Conservation (phyloP, 768 basidiomycete species). For the Tremella yokohamensis region DNA sequence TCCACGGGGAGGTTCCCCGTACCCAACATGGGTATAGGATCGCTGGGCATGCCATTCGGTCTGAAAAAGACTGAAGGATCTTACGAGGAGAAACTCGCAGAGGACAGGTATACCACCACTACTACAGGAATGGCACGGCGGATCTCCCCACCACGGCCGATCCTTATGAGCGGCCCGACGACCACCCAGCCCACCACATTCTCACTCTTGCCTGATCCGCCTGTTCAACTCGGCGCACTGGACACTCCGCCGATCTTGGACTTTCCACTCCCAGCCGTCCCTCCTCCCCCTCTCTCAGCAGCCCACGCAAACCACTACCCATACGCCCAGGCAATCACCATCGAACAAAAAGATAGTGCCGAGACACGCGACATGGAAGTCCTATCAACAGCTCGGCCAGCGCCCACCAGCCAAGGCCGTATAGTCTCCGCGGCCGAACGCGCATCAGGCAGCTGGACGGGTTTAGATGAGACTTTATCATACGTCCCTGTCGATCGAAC, state of each 20-base stretch:
- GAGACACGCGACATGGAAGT: background rate
- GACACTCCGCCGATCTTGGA: no score
- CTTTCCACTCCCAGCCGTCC: no score
- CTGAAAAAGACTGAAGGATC: background rate
- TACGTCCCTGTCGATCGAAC: background rate
- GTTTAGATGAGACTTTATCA: background rate
- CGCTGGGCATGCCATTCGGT: background rate
- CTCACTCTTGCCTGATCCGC: background rate
- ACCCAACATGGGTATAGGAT: background rate
- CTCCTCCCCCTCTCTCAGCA: no score
- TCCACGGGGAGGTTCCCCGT: slow-evolving; percentile 2
- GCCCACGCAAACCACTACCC: background rate
- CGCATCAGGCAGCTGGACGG: background rate
- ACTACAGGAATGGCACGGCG: background rate
- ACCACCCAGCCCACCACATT: background rate
- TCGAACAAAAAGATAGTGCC: background rate
- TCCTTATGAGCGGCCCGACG: background rate
- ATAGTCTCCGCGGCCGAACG: background rate
- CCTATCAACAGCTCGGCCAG: background rate
- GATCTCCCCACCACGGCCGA: background rate
- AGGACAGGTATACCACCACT: background rate
- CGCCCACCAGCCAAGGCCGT: background rate
- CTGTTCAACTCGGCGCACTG: background rate
- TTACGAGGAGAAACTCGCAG: background rate
- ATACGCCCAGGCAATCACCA: no score